phyloP scores from a whole-genome alignment of 257 asterid species.

The Solanum tarapatanum region DNA sequence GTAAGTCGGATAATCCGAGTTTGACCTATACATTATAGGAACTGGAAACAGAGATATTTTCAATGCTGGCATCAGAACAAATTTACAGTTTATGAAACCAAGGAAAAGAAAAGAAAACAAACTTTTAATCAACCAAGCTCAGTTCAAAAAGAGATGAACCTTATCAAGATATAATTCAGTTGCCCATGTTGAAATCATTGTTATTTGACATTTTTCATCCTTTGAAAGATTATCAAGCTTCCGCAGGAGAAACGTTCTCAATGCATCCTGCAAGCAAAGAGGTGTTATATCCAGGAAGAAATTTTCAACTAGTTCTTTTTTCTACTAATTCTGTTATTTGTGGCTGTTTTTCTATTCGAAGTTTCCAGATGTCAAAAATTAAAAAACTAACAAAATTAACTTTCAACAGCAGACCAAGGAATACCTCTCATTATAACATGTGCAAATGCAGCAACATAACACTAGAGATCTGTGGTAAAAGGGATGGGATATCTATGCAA shows the following conservation, averaged over 20 bases:
- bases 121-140: background rate
- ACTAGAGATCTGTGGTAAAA: background rate
- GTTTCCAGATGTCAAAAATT: background rate
- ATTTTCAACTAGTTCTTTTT: background rate
- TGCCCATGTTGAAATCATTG: slow-evolving; percentile 98
- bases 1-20: background rate
- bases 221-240: slow-evolving; percentile 82
- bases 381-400: background rate
- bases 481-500: background rate
- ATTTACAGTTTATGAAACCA: background rate
- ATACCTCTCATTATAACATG: background rate
- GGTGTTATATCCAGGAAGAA: background rate
- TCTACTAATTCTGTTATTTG: background rate
- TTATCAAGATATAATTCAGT: slow-evolving; percentile 90
- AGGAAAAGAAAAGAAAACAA: slow-evolving; percentile 3
- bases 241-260: slow-evolving; percentile 86
- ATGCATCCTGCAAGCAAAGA: slow-evolving; percentile 64
- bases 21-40: background rate
- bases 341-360: background rate
- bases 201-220: slow-evolving; percentile 93
- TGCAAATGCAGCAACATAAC: background rate
- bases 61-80: background rate
- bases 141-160: slow-evolving; percentile 28
- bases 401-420: background rate
- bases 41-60: background rate